phyloP scores from a whole-genome alignment of 2,329 filamentous ascomycete species.

The Aspergillus luchuensis region DNA sequence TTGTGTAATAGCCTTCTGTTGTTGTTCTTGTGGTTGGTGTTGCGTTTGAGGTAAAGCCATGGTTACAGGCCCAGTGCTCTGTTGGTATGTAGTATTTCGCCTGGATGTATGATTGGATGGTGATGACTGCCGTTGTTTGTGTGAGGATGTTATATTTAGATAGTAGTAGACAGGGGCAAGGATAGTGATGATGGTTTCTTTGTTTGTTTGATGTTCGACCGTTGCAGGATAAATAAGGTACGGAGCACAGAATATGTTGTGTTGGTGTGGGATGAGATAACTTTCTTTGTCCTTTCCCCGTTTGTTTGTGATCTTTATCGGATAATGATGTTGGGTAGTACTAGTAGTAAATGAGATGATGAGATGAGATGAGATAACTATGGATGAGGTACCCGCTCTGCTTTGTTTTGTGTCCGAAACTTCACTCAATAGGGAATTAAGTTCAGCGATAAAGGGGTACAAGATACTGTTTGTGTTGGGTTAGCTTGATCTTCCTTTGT shows the following conservation, averaged over 20 bases:
- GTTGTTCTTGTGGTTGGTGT: background rate
- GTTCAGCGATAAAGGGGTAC: background rate
- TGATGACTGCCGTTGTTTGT: background rate
- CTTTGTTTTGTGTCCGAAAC: background rate
- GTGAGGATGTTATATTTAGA: constrained; percentile 1
- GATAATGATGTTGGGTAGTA: no score
- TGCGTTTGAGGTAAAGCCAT: background rate
- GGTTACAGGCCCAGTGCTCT: background rate
- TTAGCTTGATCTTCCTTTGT: background rate
- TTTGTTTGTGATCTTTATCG: no score
- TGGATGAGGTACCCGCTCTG: background rate
- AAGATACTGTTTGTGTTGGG: background rate
- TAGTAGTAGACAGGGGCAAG: background rate
- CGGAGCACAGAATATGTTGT: background rate
- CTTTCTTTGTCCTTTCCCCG: background rate
- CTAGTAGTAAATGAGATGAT: background rate
- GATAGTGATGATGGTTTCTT: background rate
- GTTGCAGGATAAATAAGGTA: background rate
- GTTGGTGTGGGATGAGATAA: background rate
- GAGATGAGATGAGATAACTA: background rate
- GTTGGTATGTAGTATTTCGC: background rate
- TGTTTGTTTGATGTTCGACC: background rate
- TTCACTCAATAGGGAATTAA: background rate
- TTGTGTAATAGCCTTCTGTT: background rate
- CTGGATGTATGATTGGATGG: background rate